Conservation (phyloP, 2,329 filamentous ascomycete species). For the Hypocreales sp. region DNA sequence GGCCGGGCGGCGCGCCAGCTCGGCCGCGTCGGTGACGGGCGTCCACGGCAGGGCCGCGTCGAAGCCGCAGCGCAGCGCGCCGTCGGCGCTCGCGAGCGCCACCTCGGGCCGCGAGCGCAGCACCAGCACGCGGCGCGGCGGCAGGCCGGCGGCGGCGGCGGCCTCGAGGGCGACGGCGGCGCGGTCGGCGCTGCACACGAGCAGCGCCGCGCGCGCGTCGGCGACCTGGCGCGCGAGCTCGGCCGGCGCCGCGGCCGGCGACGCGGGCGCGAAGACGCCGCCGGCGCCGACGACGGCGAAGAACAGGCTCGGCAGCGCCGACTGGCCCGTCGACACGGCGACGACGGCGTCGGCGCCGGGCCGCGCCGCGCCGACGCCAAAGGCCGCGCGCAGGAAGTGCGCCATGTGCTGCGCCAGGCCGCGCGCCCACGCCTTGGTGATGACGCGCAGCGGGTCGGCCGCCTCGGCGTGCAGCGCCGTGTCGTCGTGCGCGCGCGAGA, state of each 20-base stretch:
- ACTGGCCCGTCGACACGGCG: constrained; percentile 39
- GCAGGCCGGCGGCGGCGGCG: constrained; percentile 27
- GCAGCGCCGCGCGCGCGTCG: constrained; percentile 20
- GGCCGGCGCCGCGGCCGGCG: constrained; percentile 28
- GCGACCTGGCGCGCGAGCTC: constrained; percentile 32
- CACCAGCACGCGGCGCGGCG: constrained; percentile 30
- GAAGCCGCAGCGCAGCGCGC: constrained; percentile 10
- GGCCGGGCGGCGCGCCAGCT: constrained; percentile 24
- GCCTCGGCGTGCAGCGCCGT: constrained; percentile 42
- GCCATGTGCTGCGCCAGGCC: constrained; percentile 34
- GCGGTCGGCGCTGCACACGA: constrained; percentile 31
- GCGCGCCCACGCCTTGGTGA: constrained; percentile 37
- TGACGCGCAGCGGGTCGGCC: constrained; percentile 30
- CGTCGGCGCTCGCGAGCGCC: constrained; percentile 11
- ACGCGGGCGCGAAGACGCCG: constrained; percentile 41
- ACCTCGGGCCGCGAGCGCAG: constrained; percentile 23
- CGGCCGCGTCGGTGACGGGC: constrained; percentile 30
- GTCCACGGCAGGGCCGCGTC: constrained; percentile 31
- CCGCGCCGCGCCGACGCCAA: constrained; percentile 32
- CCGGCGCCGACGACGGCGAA: constrained; percentile 42
- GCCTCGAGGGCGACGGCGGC: constrained; percentile 31
- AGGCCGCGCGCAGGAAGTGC: constrained; percentile 34
- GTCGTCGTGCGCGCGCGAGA: constrained; percentile 23
- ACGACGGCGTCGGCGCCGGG: constrained; percentile 37
- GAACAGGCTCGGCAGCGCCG: constrained; percentile 35